Evolutionary conservation across 2,329 filamentous ascomycete genomes (phyloP), one percentile per base, ranked within the genome.

Genomic region (Pseudogymnoascus sp.): DNA sequence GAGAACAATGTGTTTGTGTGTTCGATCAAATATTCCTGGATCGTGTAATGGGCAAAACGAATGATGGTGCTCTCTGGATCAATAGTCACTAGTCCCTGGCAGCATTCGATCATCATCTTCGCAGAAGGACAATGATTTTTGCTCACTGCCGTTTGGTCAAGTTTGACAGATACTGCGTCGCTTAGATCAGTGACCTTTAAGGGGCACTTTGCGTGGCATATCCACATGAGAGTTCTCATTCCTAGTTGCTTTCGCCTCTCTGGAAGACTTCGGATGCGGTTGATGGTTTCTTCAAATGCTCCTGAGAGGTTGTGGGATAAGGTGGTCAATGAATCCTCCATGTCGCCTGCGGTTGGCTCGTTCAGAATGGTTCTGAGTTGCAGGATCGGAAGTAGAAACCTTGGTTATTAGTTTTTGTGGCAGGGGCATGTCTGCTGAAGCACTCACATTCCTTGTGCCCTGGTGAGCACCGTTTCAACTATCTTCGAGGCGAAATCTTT

Each of bases 341-440:
- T 69, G 39, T 72, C 70, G 13, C 68, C 68, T 61, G 65, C 66
- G 8, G 71, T 72, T 13, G 69, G 65, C 63, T 71, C 68, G 35
- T 70, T 67, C 5, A 72, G 60, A 33, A 73, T 67, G 2, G 65
- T 66, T 40, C 65, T 65, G 58, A 72, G 67, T 55, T 73, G 72
- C n/a, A 73, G 66, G 3, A 69, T 70, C 4, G 71, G 69, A 5
- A 73, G 65, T 13, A 73, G 63, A 60, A 68, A 69, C 67, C 68
- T 70, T 40, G 9, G 10, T 25, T 15, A 7, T 58, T 12, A 63
- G 39, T 21, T 42, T 42, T 12, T 42, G 39, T 42, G 18, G 18
- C 18, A 60, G 9, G 59, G 39, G 5, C 12, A 42, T 39, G 8
- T 12, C 12, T 42, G 9, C n/a, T 15, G 21, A 42, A 25, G 25